Percentiles rank a stretch among this genome's conserved stretches.
These are phyloP conservation scores for Candida cerambycidarum DNA, from an alignment of 805 yeast genomes.

Conservation along the genomic window DNA sequence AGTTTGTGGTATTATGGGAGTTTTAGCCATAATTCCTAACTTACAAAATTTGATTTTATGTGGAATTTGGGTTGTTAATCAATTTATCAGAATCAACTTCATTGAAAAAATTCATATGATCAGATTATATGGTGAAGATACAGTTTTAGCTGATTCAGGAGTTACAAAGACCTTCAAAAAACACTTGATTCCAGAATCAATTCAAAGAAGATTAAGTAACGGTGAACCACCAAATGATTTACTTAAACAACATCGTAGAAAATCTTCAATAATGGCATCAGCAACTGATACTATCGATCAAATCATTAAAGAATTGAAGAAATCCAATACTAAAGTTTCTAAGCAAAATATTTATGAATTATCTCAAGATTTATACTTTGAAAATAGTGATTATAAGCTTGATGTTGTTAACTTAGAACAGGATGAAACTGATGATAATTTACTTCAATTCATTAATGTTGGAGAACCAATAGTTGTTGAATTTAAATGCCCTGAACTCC, in stretches of 20 bases:
- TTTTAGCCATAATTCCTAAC: slow-evolving; percentile 57
- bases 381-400: slow-evolving; percentile 34
- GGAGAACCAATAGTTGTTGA: slow-evolving; percentile 56
- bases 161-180: slow-evolving; percentile 45
- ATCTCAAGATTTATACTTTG: slow-evolving; percentile 40
- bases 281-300: slow-evolving; percentile 46
- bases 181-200: slow-evolving; percentile 41
- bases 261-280: slow-evolving; percentile 29
- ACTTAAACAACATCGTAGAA: slow-evolving; percentile 18
- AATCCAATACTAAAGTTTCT: slow-evolving; percentile 31
- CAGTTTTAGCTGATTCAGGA: slow-evolving; percentile 53
- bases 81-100: slow-evolving; percentile 65
- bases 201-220: slow-evolving; percentile 31
- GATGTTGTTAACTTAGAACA: slow-evolving; percentile 22
- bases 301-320: slow-evolving; percentile 42
- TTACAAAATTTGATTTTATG: slow-evolving; percentile 53
- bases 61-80: slow-evolving; percentile 59
- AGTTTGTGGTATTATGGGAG: slow-evolving; percentile 79
- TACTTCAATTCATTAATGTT: slow-evolving; percentile 24
- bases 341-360: slow-evolving; percentile 38
- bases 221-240: slow-evolving; percentile 12
- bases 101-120: slow-evolving; percentile 79
- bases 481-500: slow-evolving; percentile 55
- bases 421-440: slow-evolving; percentile 12
- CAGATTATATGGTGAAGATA: slow-evolving; percentile 67